Evolutionary conservation across 306 rosid species (phyloP), one percentile per base, ranked within the genome.

Genomic region (Luffa aegyptiaca): DNA sequence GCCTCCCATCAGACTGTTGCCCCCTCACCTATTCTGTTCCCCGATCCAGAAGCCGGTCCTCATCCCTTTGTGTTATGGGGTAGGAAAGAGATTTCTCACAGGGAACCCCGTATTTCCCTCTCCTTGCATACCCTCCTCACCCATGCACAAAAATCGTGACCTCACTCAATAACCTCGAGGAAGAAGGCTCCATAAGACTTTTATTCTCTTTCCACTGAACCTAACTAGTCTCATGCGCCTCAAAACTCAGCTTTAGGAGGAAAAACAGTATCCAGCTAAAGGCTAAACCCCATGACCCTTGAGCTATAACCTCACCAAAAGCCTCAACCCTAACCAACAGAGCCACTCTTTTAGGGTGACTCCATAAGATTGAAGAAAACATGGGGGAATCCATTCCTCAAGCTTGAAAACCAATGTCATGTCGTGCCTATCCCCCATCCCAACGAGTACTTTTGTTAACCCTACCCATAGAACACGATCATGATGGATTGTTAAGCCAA

Each of bases 341-440:
- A 16, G 10, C 26, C 72, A 37, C 72, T 37, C 46, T 11, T 18
- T 31, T 33, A 2, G 18, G 41, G 3, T 2, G 31, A 36, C 53
- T 68, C 75, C 75, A 68, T n/a, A 68, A 18, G 75, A 68, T 68
- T n/a, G 52, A 68, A 42, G 75, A 68, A 66, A 68, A 42, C 16
- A 68, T n/a, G 12, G 45, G 37, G 37, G 33, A 20, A 13, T 10
- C 18, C 37, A 45, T n/a, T n/a, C n/a, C 55, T 2, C 13, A 39
- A 70, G 18, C 35, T 41, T 66, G 51, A 66, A 59, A 17, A 26
- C 7, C 31, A 59, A 8, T 18, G 41, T 18, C 8, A 21, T 17
- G n/a, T 7, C 5, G 8, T 39, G 14, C 46, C 48, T 4, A 66
- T 39, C 74, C 13, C n/a, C 11, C 0, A 66, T 26, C 35, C 36